Conservation (phyloP, 306 rosid species). For the Vigna unguiculata region DNA sequence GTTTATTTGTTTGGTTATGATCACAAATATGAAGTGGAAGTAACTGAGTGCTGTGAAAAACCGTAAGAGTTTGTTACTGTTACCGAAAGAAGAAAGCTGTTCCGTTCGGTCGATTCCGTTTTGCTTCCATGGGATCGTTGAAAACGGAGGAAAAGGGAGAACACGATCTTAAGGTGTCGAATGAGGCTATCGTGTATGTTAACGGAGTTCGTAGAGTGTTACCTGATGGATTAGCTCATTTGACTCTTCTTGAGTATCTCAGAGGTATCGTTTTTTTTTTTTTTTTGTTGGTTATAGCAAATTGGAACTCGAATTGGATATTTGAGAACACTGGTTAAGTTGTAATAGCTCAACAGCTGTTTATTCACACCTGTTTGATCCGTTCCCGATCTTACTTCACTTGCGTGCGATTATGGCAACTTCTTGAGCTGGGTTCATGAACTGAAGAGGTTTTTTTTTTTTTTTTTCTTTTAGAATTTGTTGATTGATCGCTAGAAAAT, state of each 20-base stretch:
- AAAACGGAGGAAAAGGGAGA: conserved; percentile 48
- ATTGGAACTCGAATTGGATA: no score
- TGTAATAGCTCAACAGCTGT: no score
- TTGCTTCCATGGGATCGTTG: conserved; percentile 79
- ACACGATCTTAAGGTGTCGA: conserved; percentile 46
- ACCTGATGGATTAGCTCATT: conserved; percentile 86
- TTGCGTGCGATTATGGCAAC: no score
- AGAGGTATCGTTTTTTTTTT: conserved; percentile 62
- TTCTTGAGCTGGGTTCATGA: no score
- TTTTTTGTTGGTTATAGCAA: no score
- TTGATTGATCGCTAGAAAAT: not conserved
- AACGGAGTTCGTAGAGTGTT: conserved; percentile 77
- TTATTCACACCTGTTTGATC: no score
- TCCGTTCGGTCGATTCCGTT: no score
- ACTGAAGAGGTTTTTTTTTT: not conserved
- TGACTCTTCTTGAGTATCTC: conserved; percentile 90
- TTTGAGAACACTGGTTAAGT: no score
- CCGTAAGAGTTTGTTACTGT: no score
- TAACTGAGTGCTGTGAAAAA: not conserved
- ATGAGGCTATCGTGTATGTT: conserved; percentile 66
- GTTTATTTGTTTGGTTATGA: not conserved
- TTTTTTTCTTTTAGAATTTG: not conserved
- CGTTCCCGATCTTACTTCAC: no score
- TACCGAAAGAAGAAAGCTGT: not conserved
- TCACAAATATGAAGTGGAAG: not conserved